Evolutionary conservation across 441 rosid genomes (phyloP).

Genomic region (Sinapis alba): DNA sequence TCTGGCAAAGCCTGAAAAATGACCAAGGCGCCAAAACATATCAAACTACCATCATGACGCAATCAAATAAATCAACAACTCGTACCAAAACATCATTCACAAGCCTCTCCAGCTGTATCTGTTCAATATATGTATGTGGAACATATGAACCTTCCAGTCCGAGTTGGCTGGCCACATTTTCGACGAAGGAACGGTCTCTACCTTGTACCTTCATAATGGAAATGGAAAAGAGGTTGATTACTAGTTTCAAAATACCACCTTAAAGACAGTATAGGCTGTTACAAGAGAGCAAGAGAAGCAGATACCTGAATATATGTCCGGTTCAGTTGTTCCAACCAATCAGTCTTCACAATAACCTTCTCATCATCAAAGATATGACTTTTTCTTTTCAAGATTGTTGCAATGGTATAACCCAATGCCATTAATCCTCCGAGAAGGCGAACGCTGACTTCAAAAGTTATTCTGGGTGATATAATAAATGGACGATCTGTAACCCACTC

Average conservation of each 20-base stretch:
- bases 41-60: slow-evolving; percentile 34
- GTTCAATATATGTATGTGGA: slow-evolving; percentile 96
- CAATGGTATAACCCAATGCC: slow-evolving; percentile 97
- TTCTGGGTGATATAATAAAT: slow-evolving; percentile 98
- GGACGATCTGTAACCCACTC: slow-evolving; percentile 99
- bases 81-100: slow-evolving; percentile 95
- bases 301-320: slow-evolving; percentile 90
- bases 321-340: slow-evolving; percentile 96
- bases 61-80: slow-evolving; percentile 28
- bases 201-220: slow-evolving; percentile 87
- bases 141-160: slow-evolving; percentile 91
- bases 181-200: slow-evolving; percentile 72
- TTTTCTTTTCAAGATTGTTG: slow-evolving; percentile 89
- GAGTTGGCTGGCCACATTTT: slow-evolving; percentile 73
- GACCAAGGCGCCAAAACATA: slow-evolving; percentile 38
- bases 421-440: slow-evolving; percentile 97
- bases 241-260: slow-evolving; percentile 9
- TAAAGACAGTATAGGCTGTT: not conserved
- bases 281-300: slow-evolving; percentile 22
- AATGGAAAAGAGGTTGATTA: not conserved
- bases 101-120: slow-evolving; percentile 97
- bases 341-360: slow-evolving; percentile 84
- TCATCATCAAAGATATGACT: slow-evolving; percentile 83
- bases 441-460: slow-evolving; percentile 95
- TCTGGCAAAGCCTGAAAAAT: slow-evolving; percentile 88